Base-by-base conservation (phyloP, 2,329 filamentous ascomycete genomes). In the Neofusicoccum sp. region DNA sequence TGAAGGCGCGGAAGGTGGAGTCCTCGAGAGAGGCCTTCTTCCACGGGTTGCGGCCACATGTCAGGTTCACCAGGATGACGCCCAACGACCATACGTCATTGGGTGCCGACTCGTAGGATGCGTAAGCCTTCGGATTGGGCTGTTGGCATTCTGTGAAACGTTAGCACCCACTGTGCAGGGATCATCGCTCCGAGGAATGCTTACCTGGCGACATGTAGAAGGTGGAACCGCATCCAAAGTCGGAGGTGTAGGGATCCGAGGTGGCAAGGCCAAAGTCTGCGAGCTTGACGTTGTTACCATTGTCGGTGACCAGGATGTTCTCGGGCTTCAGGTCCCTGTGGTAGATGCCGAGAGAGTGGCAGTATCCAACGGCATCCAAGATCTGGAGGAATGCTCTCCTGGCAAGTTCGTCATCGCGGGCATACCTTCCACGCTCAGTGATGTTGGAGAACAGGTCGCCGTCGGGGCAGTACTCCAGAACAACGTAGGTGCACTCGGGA, bases 141-240 rank as follows among this genome's bases (percentile, higher is more conserved):
- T 91, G 90, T 76, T 97, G 86, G 74, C 95, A 99, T 85, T 99
- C 95, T 97, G 76, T 64, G 34, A 28, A 60, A 58, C 6, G 36
- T 63, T 58, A 61, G 54, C 53, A 34, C 61, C 53, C 31, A 30
- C 24, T 14, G 44, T 11, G 49, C 41, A 43, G 49, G 63, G 66
- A 65, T n/a, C n/a, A 47, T 38, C 34, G 31, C 12, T 24, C 34
- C 28, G n/a, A 33, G 30, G 45, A 34, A 56, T 43, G 80, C 85
- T 76, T 89, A 97, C 93, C 93, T 85, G 95, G 95, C 72, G 92
- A 96, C 95, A 98, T 99, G 80, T 99, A 99, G 72, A 98, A 98
- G 12, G 93, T 98, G 33, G 95, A 98, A 65, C 95, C 95, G 75
- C 95, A 99, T 71, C 95, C 95, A 77, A 96, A 97, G 75, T 99